Evolutionary conservation across 768 basidiomycete species (phyloP), one percentile per base, ranked within the genome.

Genomic region (Mrakia hoshinonis): DNA sequence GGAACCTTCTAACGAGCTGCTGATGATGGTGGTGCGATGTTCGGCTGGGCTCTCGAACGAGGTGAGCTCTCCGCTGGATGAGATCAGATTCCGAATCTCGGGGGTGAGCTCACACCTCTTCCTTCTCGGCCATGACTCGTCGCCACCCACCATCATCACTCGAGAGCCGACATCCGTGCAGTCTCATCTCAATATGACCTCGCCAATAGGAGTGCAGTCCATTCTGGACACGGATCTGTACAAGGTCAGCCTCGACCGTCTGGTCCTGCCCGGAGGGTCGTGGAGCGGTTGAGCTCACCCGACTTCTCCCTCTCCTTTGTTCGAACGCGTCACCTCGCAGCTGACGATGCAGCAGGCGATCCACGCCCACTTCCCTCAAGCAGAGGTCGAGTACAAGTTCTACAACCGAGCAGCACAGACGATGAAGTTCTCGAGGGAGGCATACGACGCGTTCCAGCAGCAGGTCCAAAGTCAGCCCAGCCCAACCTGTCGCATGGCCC

Each of bases 301-400:
- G 38, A 36, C 75, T 18, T 10, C 26, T 52, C 26, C 9, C 69
- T 24, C 36, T 51, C n/a, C 55, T 39, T 49, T 66, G 43, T 13
- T 36, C 61, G 31, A 10, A 62, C n/a, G 34, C 70, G 38, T 22
- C 39, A 10, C 6, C 46, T 48, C 54, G 2, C 73, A 95, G 91
- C 82, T 96, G 60, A 90, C 92, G 0, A 98, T 96, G 95, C 95
- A 98, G 81, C 90, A 94, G 80, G 92, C 92, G 0, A 87, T 97
- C 29, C 76, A 87, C 69, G 83, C 85, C 26, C 86, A 88, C 73
- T 94, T 92, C 76, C 88, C 88, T n/a, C 81, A 86, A 54, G 83
- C 85, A 0, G 77, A 82, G n/a, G 87, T 67, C 29, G 55, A 68
- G 31, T 73, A 73, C 72, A 68, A 68, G 43, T 73, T 73, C 49